A percentile compares a stretch with the other conserved stretches of the same genome.
phyloP scores from a whole-genome alignment of 2,329 filamentous ascomycete species.

The Apiospora arundinis region DNA sequence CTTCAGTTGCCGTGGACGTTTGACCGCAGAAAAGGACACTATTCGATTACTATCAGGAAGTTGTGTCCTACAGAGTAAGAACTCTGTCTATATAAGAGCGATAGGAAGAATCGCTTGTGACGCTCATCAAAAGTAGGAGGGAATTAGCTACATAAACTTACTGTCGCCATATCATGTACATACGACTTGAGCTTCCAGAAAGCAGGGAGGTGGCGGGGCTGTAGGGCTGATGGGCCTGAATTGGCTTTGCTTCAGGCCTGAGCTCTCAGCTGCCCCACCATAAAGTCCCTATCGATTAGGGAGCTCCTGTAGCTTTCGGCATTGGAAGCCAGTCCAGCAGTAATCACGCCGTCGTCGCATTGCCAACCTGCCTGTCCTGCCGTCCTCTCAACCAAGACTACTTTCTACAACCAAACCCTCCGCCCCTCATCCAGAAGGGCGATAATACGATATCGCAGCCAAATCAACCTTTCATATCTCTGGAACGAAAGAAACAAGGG shows the following conservation, averaged over 20 bases:
- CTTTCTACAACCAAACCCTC: neutral
- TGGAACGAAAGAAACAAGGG: neutral
- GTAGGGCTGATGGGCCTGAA: conserved; percentile 15
- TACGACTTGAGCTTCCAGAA: neutral
- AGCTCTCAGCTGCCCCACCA: conserved; percentile 18
- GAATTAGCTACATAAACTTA: no score
- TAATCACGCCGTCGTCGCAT: conserved; percentile 3
- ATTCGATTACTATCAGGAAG: neutral
- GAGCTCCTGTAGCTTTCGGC: conserved; percentile 3
- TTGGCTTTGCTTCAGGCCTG: neutral
- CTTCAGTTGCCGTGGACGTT: neutral
- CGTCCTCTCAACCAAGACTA: neutral
- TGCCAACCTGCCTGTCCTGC: neutral
- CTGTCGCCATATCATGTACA: no score
- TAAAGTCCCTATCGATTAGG: conserved; percentile 13
- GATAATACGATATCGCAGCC: no score
- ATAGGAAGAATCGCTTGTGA: no score
- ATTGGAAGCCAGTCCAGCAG: neutral
- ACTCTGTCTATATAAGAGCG: no score
- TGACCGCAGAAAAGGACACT: neutral
- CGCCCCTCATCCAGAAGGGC: neutral
- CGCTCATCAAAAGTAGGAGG: no score
- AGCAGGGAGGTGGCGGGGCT: neutral
- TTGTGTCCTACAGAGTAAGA: neutral
- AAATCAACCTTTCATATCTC: no score